Percentiles rank a stretch among this genome's conserved stretches.
Evolutionary conservation across 2,329 filamentous ascomycete species (phyloP).

Genomic region (Cladosporium sphaerospermum): DNA sequence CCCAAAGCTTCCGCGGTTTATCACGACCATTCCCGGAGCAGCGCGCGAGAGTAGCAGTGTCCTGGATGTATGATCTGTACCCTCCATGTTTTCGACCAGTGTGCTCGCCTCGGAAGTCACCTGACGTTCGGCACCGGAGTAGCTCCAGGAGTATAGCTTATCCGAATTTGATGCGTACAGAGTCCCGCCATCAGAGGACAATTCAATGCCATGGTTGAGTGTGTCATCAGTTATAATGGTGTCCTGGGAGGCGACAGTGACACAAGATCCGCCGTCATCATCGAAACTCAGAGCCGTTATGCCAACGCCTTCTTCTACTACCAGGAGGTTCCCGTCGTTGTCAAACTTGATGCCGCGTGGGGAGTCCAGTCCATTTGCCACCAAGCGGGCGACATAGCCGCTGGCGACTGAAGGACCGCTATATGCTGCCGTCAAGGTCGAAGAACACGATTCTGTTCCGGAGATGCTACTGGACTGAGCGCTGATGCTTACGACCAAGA

Average conservation of each 20-base stretch:
- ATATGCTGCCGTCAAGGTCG: conserved; percentile 33
- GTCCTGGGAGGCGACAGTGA: conserved; percentile 18
- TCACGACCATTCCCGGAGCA: conserved; percentile 51
- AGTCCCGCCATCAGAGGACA: conserved; percentile 42
- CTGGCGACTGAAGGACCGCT: conserved; percentile 36
- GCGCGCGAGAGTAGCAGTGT: conserved; percentile 58
- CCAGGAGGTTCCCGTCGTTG: conserved; percentile 41
- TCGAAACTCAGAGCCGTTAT: conserved; percentile 21
- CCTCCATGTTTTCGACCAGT: conserved; percentile 57
- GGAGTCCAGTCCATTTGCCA: conserved; percentile 39
- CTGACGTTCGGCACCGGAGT: conserved; percentile 42
- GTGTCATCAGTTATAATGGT: conserved; percentile 26
- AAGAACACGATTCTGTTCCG: conserved; percentile 26
- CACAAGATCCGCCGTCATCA: conserved; percentile 20
- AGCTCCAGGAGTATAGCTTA: conserved; percentile 59
- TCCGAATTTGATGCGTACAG: conserved; percentile 52
- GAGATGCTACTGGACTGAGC: neutral
- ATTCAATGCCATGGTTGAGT: conserved; percentile 48
- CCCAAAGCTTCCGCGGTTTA: conserved; percentile 58
- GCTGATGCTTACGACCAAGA: neutral
- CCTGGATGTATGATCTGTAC: conserved; percentile 57
- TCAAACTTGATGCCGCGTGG: conserved; percentile 46
- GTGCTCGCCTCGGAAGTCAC: conserved; percentile 44
- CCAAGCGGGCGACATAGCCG: conserved; percentile 39
- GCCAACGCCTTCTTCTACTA: conserved; percentile 37